Conservation (phyloP, 495 filamentous ascomycete genomes). For the Hypoxylon trugodes region DNA sequence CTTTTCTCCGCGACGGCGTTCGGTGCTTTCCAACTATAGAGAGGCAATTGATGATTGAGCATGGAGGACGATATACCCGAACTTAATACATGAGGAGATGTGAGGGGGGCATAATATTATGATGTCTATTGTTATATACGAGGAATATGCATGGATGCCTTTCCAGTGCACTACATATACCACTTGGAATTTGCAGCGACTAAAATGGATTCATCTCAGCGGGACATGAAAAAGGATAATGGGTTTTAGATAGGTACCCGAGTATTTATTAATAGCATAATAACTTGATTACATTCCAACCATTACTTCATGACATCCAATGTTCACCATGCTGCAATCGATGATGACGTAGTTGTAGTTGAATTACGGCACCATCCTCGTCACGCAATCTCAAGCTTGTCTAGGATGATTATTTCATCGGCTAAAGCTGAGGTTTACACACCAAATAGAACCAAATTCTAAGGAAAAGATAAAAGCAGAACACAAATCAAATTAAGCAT, state of each 20-base stretch:
- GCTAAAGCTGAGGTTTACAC: too few species aligned
- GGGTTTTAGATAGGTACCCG: too few species aligned
- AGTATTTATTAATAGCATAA: constrained; percentile 10
- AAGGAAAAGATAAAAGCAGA: too few species aligned
- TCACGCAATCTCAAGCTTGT: too few species aligned
- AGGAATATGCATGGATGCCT: background rate
- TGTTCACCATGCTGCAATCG: too few species aligned
- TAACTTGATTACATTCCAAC: background rate
- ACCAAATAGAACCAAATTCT: too few species aligned
- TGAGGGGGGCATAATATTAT: background rate
- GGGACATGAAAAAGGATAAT: background rate
- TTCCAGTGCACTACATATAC: constrained; percentile 28
- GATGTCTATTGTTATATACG: background rate
- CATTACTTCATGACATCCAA: too few species aligned
- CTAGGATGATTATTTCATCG: too few species aligned
- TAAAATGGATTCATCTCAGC: background rate
- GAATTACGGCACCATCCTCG: too few species aligned
- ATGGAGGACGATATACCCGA: background rate
- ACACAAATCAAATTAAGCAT: background rate
- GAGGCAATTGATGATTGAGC: background rate
- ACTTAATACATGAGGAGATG: background rate
- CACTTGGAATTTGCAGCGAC: constrained; percentile 13
- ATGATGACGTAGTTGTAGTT: too few species aligned
- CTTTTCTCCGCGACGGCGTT: constrained; percentile 40
- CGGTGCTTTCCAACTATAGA: constrained; percentile 38